phyloP scores from a whole-genome alignment of 1,284 basidiomycete species.

The Chalciporus sp. region DNA sequence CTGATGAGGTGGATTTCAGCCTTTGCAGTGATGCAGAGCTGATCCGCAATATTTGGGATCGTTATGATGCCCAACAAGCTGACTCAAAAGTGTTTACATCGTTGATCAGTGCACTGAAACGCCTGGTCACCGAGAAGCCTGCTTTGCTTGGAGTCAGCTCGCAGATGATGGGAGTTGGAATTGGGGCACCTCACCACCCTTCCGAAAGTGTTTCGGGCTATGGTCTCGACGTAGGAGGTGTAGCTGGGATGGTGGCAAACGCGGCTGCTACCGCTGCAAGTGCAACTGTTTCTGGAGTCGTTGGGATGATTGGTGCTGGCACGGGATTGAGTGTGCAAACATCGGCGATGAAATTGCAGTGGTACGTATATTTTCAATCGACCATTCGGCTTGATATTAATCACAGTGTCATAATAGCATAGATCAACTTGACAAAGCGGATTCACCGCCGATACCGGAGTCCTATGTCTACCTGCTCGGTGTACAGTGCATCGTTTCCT shows the following conservation, averaged over 20 bases:
- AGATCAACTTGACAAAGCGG: conserved; percentile 95
- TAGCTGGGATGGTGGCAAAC: conserved; percentile 82
- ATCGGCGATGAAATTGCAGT: conserved; percentile 84
- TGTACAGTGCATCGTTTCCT: conserved; percentile 84
- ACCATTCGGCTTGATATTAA: background rate
- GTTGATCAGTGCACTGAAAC: conserved; percentile 81
- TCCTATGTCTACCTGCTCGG: conserved; percentile 91
- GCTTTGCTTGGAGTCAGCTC: conserved; percentile 75
- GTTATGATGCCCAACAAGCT: conserved; percentile 70
- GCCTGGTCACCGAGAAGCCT: conserved; percentile 87
- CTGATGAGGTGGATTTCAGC: conserved; percentile 36
- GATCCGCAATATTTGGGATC: conserved; percentile 78
- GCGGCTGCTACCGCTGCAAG: conserved; percentile 83
- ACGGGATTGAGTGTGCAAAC: conserved; percentile 69
- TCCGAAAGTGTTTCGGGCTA: conserved; percentile 44
- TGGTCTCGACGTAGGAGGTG: conserved; percentile 65
- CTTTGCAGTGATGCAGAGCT: conserved; percentile 84
- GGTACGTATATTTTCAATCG: conserved; percentile 47
- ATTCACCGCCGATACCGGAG: conserved; percentile 90
- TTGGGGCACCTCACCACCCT: conserved; percentile 38
- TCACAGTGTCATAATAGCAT: conserved; percentile 56
- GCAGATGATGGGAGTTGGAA: conserved; percentile 81
- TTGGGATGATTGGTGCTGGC: conserved; percentile 68
- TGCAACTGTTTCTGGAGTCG: conserved; percentile 74
- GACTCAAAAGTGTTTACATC: conserved; percentile 76